Evolutionary conservation across 257 asterid genomes (phyloP), one percentile per base, ranked within the genome.

Genomic region (Jaltomata sinuosa): DNA sequence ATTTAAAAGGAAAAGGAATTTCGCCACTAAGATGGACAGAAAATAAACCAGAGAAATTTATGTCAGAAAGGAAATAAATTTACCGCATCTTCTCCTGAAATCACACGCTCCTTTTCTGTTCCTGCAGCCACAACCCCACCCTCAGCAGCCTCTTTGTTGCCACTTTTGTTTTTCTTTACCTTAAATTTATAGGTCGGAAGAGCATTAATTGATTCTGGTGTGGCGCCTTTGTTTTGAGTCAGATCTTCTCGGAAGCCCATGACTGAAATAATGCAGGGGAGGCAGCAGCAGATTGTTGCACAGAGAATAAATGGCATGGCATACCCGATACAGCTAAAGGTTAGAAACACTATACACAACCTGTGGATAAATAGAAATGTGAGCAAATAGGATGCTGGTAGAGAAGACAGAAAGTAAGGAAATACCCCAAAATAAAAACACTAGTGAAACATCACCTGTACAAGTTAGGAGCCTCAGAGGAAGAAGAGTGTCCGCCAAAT

Each of bases 241-340:
- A 92, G 87, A 87, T 95, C 98, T 89, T 97, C 99, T 85, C 97
- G 90, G 90, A 94, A 89, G 84, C 99, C 98, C 86, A 95, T 85
- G 86, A 95, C 94, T 29, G 97, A 91, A 61, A 97, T 92, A 87
- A 96, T 94, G 87, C 99, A 96, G 74, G 99, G 99, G 80, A 97
- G 95, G 93, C 99, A 97, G 91, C 99, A 95, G 89, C 99, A 97
- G 87, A 96, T 92, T 81, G 98, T 91, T 19, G 97, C 91, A 86
- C 98, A 95, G 61, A 97, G 91, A 87, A 97, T 95, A 88, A 95
- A 97, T 25, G 99, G 99, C 98, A 97, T 94, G 22, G 99, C 99
- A 54, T 97, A 97, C 54, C 99, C 99, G 16, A 97, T 92, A 82
- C 97, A 95, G 89, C 98, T 95, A 74, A 97, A 90, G 77, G 95